phyloP scores from a whole-genome alignment of 1,284 basidiomycete genomes.

The Rhodofomes roseus region DNA sequence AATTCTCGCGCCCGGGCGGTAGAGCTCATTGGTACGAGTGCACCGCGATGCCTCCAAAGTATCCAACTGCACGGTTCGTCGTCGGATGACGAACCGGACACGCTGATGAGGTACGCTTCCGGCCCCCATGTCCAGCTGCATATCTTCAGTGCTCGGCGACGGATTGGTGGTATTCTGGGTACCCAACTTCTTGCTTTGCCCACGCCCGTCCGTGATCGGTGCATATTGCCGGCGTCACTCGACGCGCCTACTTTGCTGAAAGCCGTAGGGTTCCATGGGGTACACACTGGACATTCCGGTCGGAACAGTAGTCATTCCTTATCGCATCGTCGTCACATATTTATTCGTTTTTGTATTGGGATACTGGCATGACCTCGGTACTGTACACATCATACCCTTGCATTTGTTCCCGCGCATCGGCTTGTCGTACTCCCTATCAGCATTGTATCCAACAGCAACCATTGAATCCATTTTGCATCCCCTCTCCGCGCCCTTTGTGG shows the following conservation, averaged over 20 bases:
- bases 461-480: neutral
- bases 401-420: neutral
- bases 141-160: neutral
- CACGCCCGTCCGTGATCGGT: neutral
- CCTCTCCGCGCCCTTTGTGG: neutral
- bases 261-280: neutral
- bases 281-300: constrained; percentile 1
- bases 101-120: neutral
- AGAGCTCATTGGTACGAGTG: neutral
- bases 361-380: neutral
- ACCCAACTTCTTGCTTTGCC: neutral
- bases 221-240: neutral
- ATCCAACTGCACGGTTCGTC: neutral
- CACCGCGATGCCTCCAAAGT: neutral
- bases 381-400: neutral
- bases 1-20: constrained; percentile 44
- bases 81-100: neutral
- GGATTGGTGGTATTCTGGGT: neutral
- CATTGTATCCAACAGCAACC: neutral
- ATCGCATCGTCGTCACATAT: neutral
- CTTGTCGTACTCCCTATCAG: neutral
- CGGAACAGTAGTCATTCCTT: constrained; percentile 1
- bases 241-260: neutral
- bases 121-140: neutral
- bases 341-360: constrained; percentile 1